Percentiles rank a stretch among this genome's conserved stretches.
Evolutionary conservation across 306 rosid genomes (phyloP).

Genomic region (Luffa aegyptiaca): DNA sequence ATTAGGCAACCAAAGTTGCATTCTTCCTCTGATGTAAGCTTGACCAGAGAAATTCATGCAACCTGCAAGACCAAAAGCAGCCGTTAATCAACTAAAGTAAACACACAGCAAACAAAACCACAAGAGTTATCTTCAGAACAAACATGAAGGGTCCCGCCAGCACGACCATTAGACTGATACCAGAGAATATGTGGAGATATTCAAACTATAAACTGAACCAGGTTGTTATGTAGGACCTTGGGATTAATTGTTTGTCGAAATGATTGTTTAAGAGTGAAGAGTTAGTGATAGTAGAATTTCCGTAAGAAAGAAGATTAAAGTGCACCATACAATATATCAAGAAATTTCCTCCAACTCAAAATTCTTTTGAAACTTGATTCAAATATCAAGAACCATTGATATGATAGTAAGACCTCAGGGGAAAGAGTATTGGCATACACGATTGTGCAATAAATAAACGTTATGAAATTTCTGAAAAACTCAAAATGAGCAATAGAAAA

Average conservation of each 20-base stretch:
- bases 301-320: not conserved
- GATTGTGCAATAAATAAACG: not conserved
- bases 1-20: conserved; percentile 48
- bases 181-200: not conserved
- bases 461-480: not conserved
- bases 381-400: not conserved
- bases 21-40: conserved; percentile 22
- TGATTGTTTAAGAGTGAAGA: not conserved
- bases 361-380: not conserved
- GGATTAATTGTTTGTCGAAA: not conserved
- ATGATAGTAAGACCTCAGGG: not conserved
- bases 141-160: not conserved
- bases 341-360: not conserved
- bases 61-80: conserved; percentile 40
- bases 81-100: not conserved
- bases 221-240: not conserved
- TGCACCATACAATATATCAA: not conserved
- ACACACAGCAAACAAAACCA: not conserved
- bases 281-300: not conserved
- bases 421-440: not conserved
- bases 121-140: not conserved
- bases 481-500: not conserved
- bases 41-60: conserved; percentile 51
- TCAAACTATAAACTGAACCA: not conserved
- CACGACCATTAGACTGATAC: not conserved